Base-by-base conservation (phyloP, 495 filamentous ascomycete species). In the Penicillium robsamsonii region DNA sequence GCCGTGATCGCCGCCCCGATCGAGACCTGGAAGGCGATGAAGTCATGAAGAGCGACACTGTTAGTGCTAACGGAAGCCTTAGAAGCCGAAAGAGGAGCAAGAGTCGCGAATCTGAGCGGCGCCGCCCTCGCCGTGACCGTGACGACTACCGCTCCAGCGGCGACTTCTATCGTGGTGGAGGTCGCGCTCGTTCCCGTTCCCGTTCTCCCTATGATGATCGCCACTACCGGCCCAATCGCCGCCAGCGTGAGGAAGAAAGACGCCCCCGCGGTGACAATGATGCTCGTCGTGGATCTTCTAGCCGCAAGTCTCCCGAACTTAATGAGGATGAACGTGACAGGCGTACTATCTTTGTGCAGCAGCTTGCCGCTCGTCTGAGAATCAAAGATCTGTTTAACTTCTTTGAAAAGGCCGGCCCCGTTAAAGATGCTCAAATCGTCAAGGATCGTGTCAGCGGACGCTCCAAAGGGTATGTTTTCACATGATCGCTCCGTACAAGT, bases 391-490 rank as follows among this genome's bases (percentile, higher is more conserved):
- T 99, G 50, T 90, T 93, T 73, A 83, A 83, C 54, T 99, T 99
- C 70, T 99, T 99, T 68, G 91, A 96, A 73, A 92, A 93, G 75
- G 89, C 93, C 66, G 95, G 95, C 62, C 88, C 90, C 30, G 94
- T 99, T 25, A 95, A 92, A 65, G 95, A 97, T 73, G 95, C 95
- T 50, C 94, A 97, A 74, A 97, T 99, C 64, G 95, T 99, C n/a
- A 97, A 96, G 76, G 95, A 99, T 65, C 82, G 95, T 55, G 91
- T 97, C 53, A 96, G 91, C 74, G 91, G 91, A 59, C 88, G 95
- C 72, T 96, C 92, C 20, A 99, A 99, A 83, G 94, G 94, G 94
- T 97, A 80, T 61, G 86, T 79, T 20, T 55, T 43, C 41, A 27
- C 43, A 24, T 13, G 35, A 41, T 4, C 52, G 27, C 5, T 49